Base-by-base conservation (phyloP, 331 rosid species). In the Stylosanthes scabra region DNA sequence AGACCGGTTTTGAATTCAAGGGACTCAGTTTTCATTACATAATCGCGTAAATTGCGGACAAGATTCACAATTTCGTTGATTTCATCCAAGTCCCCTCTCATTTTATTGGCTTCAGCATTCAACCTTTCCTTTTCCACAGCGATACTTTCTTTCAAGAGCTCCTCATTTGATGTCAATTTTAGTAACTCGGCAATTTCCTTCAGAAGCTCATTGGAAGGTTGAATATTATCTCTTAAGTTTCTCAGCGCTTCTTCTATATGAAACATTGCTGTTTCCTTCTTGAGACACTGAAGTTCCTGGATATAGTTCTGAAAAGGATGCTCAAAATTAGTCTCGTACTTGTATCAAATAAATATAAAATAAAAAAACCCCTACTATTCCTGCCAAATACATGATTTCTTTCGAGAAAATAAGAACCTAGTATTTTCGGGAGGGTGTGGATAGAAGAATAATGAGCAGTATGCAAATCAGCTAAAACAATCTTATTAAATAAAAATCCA, bases 81-180 rank as follows among this genome's bases (percentile, higher is more conserved):
- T 73, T 86, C 88, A 79, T 80, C 83, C 54, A 87, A 57, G 60
- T 90, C 86, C 70, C 82, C 87, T 67, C 42, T 88, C 62, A 59
- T 55, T 81, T 82, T 86, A 50, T 80, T 80, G 50, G 6, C 80
- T 78, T 88, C 93, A 5, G 83, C 83, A 15, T 72, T 80, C 70
- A 86, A 66, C 69, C 90, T 87, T 81, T 88, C 99, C 86, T 86
- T 92, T 74, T 92, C 99, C 63, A 90, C 83, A 60, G 90, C 96
- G 75, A 95, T 86, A 66, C 85, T 84, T 82, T 95, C 99, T 71
- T 79, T 92, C 74, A 95, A 69, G 46, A 92, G 90, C 80, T 95
- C 98, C 85, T 88, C 85, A 56, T 84, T 86, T 62, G 97, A 82
- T 55, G 80, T 81, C 83, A 95, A 74, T 70, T 74, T 82, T 60